Evolutionary conservation across 2,329 filamentous ascomycete species (phyloP).

Genomic region (Davidsoniella australis): DNA sequence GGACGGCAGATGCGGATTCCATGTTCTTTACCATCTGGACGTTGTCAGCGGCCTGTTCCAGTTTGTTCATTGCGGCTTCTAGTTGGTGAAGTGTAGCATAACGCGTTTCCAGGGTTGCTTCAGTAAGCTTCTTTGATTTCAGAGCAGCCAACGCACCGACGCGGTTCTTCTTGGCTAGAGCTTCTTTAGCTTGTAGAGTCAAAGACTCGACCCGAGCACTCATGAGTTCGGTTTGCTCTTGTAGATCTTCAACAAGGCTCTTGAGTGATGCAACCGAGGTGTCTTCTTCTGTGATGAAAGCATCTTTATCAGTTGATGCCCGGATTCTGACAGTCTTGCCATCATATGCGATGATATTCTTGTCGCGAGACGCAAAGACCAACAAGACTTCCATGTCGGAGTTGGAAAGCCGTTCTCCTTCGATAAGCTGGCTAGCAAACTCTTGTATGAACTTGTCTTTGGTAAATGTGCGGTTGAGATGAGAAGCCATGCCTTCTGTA

Average conservation of each 20-base stretch:
- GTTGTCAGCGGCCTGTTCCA: conserved; percentile 74
- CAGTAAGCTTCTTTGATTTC: conserved; percentile 65
- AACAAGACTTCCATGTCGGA: conserved; percentile 54
- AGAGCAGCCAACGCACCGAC: conserved; percentile 61
- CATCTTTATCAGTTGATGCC: conserved; percentile 18
- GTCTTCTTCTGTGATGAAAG: conserved; percentile 57
- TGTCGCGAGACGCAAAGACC: conserved; percentile 52
- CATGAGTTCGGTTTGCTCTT: conserved; percentile 53
- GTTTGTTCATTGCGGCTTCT: conserved; percentile 64
- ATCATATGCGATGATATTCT: conserved; percentile 39
- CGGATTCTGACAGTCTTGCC: conserved; percentile 61
- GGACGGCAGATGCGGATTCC: conserved; percentile 56
- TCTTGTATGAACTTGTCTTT: conserved; percentile 44
- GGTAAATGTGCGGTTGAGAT: conserved; percentile 52
- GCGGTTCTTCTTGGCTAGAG: conserved; percentile 56
- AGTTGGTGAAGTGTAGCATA: conserved; percentile 62
- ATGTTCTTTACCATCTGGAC: conserved; percentile 71
- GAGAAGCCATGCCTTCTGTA: conserved; percentile 25
- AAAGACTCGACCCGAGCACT: conserved; percentile 50
- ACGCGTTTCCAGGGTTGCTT: conserved; percentile 54
- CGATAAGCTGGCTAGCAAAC: conserved; percentile 35
- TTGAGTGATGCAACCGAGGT: conserved; percentile 69
- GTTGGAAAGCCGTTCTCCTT: conserved; percentile 35
- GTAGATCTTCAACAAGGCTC: conserved; percentile 57
- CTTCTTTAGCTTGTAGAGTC: conserved; percentile 45